A percentile compares a stretch with the other conserved stretches of the same genome.
Evolutionary conservation across 306 rosid species (phyloP).

Genomic region (Castanopsis chinensis): DNA sequence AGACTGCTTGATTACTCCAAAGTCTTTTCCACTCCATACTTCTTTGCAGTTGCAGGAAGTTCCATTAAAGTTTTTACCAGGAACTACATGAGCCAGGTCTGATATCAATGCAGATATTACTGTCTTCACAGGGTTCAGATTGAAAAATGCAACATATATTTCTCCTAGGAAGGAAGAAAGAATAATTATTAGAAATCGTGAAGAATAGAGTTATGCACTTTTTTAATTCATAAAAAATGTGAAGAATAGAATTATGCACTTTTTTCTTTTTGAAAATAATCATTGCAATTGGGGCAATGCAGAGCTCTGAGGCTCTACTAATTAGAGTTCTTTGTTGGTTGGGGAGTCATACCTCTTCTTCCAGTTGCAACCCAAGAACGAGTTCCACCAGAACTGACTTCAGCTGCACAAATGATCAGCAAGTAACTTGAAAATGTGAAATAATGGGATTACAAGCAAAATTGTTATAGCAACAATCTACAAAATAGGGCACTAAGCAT

Average conservation of each 20-base stretch:
- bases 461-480: neutral
- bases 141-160: conserved; percentile 73
- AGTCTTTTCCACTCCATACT: conserved; percentile 64
- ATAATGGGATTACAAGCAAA: conserved; percentile 7
- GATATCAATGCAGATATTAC: conserved; percentile 42
- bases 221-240: too few species aligned
- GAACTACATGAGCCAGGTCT: conserved; percentile 46
- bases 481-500: neutral
- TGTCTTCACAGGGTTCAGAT: conserved; percentile 43
- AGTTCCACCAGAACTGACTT: conserved; percentile 39
- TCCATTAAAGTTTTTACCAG: conserved; percentile 21
- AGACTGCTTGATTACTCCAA: conserved; percentile 23
- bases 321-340: neutral
- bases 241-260: neutral
- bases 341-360: conserved; percentile 44
- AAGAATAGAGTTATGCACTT: neutral
- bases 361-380: conserved; percentile 91
- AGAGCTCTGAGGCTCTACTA: conserved; percentile 4
- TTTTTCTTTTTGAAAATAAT: neutral
- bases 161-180: conserved; percentile 40
- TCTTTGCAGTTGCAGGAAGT: conserved; percentile 48
- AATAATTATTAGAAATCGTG: neutral
- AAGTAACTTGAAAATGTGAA: conserved; percentile 13
- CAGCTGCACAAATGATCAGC: conserved; percentile 44
- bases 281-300: neutral